These are phyloP conservation scores for Populus euphratica DNA, from an alignment of 345 rosid genomes.

Conservation along the genomic window DNA sequence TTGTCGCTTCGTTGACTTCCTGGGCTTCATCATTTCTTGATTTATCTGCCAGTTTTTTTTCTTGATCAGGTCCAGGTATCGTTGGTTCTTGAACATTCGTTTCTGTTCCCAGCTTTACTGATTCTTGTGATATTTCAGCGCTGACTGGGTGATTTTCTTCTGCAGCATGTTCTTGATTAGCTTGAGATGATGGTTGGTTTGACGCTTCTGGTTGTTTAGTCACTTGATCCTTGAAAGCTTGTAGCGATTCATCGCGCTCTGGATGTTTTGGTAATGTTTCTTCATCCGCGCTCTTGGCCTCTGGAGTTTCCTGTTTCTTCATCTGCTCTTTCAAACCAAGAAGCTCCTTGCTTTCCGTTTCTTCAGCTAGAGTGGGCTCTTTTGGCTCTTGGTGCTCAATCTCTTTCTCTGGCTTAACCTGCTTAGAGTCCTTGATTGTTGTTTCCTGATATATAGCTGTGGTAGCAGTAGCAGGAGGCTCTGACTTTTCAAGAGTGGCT, in stretches of 20 bases:
- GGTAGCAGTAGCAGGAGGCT: background rate
- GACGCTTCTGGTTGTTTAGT: background rate
- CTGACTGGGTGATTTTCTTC: background rate
- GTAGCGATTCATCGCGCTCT: background rate
- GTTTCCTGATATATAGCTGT: background rate
- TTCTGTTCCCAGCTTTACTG: conserved; percentile 9
- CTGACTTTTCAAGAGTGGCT: conserved; percentile 4
- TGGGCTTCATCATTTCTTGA: background rate
- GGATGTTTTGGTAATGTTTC: background rate
- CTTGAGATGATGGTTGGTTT: conserved; percentile 1
- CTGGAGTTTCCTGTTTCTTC: background rate
- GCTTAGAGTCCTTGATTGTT: background rate
- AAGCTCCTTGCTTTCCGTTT: conserved; percentile 2
- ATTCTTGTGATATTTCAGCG: conserved; percentile 14
- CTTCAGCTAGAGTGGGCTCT: conserved; percentile 1
- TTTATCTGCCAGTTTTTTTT: background rate
- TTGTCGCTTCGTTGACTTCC: background rate
- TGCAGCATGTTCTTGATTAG: conserved; percentile 1
- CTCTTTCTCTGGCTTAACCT: conserved; percentile 4
- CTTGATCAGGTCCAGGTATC: conserved; percentile 1
- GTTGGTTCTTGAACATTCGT: conserved; percentile 8
- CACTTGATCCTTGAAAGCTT: conserved; percentile 2
- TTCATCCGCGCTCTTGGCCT: background rate
- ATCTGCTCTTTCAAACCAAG: conserved; percentile 3
- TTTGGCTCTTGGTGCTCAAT: background rate